Conservation (phyloP, 257 asterid species). For the Paraleonurus japonicus region DNA sequence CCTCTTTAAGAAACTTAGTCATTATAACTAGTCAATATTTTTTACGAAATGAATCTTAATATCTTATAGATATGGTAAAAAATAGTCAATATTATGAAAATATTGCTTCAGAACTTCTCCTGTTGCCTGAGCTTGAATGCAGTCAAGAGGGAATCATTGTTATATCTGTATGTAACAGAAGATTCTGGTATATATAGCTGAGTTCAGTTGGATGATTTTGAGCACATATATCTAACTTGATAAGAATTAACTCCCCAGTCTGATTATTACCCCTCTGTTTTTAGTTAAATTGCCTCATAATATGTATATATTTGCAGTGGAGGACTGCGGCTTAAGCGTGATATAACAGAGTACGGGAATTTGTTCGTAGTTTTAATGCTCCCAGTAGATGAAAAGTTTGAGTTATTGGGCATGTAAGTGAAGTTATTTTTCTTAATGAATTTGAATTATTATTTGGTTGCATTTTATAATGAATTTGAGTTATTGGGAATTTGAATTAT, state of each 20-base stretch:
- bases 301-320: conserved; percentile 54
- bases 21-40: background rate
- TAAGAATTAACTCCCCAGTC: background rate
- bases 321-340: conserved; percentile 97
- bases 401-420: conserved; percentile 91
- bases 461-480: too few species aligned
- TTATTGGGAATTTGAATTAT: too few species aligned
- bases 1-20: background rate
- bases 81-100: background rate
- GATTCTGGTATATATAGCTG: background rate
- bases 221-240: background rate
- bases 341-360: conserved; percentile 96
- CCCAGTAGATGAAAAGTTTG: conserved; percentile 99
- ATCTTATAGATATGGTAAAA: background rate
- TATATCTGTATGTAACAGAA: background rate
- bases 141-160: too few species aligned
- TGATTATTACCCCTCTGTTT: background rate
- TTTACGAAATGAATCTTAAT: background rate
- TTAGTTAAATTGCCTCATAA: background rate
- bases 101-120: background rate
- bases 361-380: conserved; percentile 91
- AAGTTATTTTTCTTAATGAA: background rate
- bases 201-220: conserved; percentile 6
- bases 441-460: too few species aligned
- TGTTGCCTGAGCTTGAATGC: too few species aligned